A percentile compares a stretch with the other conserved stretches of the same genome.
Conservation (phyloP, 371 early-diverging fungal genomes). For the Mortierella sp. region DNA sequence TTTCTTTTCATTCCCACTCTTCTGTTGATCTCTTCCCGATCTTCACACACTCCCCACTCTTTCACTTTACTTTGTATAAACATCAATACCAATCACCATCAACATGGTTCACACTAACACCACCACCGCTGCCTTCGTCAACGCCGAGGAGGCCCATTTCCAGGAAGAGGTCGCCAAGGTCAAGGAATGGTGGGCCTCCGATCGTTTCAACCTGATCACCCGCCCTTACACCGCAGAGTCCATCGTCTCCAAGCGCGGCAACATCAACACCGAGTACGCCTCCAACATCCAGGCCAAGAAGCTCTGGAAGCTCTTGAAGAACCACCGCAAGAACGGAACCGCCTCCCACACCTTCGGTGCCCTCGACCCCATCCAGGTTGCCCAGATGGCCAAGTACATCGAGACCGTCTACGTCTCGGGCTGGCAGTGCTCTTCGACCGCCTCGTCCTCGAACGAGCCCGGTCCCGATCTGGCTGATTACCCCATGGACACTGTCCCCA, state of each 20-base stretch:
- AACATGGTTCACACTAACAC: conserved; percentile 53
- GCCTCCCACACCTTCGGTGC: conserved; percentile 96
- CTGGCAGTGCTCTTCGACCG: conserved; percentile 99
- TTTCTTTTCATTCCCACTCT: not conserved
- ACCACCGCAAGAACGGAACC: conserved; percentile 82
- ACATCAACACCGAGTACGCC: conserved; percentile 78
- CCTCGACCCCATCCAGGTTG: conserved; percentile 95
- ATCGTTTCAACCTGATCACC: conserved; percentile 86
- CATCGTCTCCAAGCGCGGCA: conserved; percentile 94
- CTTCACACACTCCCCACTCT: conserved; percentile 22
- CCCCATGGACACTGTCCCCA: conserved; percentile 99
- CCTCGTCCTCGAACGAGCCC: conserved; percentile 97
- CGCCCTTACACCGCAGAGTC: conserved; percentile 95
- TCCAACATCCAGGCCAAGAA: conserved; percentile 95
- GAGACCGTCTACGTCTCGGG: conserved; percentile 98
- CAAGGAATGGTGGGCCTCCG: conserved; percentile 91
- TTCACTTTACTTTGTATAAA: not conserved
- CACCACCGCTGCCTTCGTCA: conserved; percentile 57
- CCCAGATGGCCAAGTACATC: conserved; percentile 97
- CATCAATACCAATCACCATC: not conserved
- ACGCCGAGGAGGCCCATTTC: conserved; percentile 79
- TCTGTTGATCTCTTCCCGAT: conserved; percentile 1
- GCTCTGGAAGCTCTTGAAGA: conserved; percentile 88
- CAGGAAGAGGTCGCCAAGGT: conserved; percentile 85
- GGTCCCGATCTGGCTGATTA: conserved; percentile 99